phyloP scores from a whole-genome alignment of 257 asterid genomes.

The Paulownia fortunei region DNA sequence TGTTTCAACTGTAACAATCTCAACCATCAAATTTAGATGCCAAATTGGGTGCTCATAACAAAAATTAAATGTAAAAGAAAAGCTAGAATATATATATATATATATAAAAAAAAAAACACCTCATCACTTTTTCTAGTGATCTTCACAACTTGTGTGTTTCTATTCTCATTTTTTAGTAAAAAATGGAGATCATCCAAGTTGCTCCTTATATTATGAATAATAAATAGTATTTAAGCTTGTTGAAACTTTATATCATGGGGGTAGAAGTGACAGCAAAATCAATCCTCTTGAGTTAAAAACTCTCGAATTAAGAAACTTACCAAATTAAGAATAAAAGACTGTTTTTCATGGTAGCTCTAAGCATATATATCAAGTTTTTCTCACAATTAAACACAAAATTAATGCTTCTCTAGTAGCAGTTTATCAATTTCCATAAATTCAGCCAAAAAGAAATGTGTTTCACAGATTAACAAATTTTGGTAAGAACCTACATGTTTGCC shows the following conservation, averaged over 20 bases:
- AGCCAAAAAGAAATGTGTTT: neutral
- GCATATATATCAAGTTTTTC: neutral
- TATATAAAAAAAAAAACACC: neutral
- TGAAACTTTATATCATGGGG: neutral
- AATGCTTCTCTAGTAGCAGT: conserved; percentile 5
- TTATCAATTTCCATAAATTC: neutral
- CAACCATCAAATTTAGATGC: neutral
- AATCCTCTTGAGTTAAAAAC: neutral
- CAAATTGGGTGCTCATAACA: neutral
- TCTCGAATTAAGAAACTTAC: neutral
- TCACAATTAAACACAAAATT: neutral
- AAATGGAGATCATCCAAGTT: neutral
- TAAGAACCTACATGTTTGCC: conserved; percentile 62
- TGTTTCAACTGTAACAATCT: neutral
- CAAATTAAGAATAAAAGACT: neutral
- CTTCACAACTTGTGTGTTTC: neutral
- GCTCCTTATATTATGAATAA: neutral
- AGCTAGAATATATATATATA: neutral
- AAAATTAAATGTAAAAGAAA: neutral
- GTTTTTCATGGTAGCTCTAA: neutral
- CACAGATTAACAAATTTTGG: conserved; percentile 1
- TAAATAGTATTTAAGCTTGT: neutral
- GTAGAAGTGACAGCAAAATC: neutral
- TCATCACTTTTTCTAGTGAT: neutral
- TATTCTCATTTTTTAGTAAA: neutral